These are phyloP conservation scores for Bruguiera sexangula DNA, from an alignment of 345 rosid genomes.

Conservation along the genomic window DNA sequence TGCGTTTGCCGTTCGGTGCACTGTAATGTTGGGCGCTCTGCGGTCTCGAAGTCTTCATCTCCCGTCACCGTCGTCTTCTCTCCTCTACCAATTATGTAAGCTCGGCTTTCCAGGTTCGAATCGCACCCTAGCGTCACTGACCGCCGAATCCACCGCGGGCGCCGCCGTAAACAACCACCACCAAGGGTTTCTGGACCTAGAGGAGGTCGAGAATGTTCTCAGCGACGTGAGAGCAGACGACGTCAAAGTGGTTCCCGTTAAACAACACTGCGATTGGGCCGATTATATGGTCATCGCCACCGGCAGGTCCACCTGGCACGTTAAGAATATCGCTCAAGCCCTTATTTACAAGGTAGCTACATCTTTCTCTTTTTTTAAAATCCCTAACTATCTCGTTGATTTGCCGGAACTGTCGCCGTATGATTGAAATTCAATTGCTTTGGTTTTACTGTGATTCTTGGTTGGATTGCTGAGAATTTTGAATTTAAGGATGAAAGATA, in stretches of 20 bases:
- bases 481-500: too few relatives aligned
- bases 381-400: neutral
- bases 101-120: constrained; percentile 22
- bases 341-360: constrained; percentile 53
- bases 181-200: constrained; percentile 42
- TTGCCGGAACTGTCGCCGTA: too few relatives aligned
- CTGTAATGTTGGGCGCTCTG: constrained; percentile 42
- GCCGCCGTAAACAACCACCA: neutral
- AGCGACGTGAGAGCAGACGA: constrained; percentile 73
- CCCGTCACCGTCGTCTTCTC: neutral
- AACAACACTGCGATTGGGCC: constrained; percentile 55
- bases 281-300: constrained; percentile 81
- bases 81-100: constrained; percentile 28
- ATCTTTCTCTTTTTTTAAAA: neutral
- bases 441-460: too few relatives aligned
- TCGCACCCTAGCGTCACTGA: constrained; percentile 18
- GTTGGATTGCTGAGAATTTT: too few relatives aligned
- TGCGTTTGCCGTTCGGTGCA: constrained; percentile 3
- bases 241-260: constrained; percentile 62
- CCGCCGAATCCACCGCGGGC: neutral
- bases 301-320: constrained; percentile 88
- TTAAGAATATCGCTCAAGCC: constrained; percentile 83
- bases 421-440: neutral
- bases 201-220: constrained; percentile 74
- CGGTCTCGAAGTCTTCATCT: constrained; percentile 27